A percentile compares a stretch with the other conserved stretches of the same genome.
Evolutionary conservation across 495 filamentous ascomycete species (phyloP).

Genomic region (Massariosphaeria phaeospora): DNA sequence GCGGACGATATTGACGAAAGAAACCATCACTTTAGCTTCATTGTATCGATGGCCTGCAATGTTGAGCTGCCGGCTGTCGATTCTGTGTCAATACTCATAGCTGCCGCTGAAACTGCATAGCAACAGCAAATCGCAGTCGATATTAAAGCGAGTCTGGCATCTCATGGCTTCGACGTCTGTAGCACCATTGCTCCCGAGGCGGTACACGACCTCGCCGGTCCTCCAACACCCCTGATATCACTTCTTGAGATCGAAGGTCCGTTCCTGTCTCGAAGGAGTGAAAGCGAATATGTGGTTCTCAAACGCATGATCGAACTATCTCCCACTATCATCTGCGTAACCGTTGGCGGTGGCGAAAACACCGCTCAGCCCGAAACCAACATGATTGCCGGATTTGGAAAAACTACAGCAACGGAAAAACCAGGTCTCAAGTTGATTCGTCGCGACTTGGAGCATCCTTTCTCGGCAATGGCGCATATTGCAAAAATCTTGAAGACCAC

Average conservation of each 20-base stretch:
- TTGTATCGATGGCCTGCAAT: not conserved
- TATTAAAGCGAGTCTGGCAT: not conserved
- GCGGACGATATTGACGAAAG: not conserved
- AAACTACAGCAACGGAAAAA: slow-evolving; percentile 36
- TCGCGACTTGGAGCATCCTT: slow-evolving; percentile 7
- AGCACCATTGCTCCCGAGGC: not conserved
- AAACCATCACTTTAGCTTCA: not conserved
- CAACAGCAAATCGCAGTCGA: not conserved
- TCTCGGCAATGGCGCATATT: too few species aligned
- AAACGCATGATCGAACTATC: not conserved
- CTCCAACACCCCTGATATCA: not conserved
- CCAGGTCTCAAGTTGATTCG: slow-evolving; percentile 27
- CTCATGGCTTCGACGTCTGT: not conserved
- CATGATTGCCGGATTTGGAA: slow-evolving; percentile 34
- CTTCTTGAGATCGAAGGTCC: not conserved
- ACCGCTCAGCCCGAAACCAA: slow-evolving; percentile 36
- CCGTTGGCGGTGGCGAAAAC: slow-evolving; percentile 32
- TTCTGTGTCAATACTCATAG: too few species aligned
- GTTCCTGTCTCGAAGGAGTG: not conserved
- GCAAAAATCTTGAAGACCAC: not conserved
- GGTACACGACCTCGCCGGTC: not conserved
- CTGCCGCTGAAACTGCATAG: not conserved
- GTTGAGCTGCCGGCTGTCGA: not conserved
- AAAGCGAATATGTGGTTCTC: not conserved
- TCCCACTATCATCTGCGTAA: slow-evolving; percentile 38